Conservation (phyloP, 129 eudicot species). For the Solidago caesia region DNA sequence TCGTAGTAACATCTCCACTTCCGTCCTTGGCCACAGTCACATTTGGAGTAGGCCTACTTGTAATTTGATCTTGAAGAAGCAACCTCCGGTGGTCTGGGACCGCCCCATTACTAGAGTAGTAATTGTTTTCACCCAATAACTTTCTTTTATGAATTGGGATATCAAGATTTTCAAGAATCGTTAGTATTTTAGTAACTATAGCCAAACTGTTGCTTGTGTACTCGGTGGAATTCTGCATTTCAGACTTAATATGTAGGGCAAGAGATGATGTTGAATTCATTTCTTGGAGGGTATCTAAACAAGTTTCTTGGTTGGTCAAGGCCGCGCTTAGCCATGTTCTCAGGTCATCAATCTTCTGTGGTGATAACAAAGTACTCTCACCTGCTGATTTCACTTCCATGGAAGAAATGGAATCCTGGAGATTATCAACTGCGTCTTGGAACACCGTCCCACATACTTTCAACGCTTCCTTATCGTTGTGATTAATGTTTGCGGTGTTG, state of each 20-base stretch:
- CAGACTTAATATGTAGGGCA: conserved; percentile 13
- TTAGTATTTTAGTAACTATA: conserved; percentile 47
- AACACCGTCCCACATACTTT: conserved; percentile 47
- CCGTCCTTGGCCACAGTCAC: conserved; percentile 80
- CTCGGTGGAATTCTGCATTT: conserved; percentile 53
- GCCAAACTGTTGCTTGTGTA: conserved; percentile 74
- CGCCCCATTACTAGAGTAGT: conserved; percentile 49
- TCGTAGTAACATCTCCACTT: conserved; percentile 50
- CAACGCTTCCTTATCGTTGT: conserved; percentile 35
- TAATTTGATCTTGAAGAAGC: conserved; percentile 37
- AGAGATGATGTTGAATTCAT: conserved; percentile 41
- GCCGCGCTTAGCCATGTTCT: conserved; percentile 72
- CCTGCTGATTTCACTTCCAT: conserved; percentile 26
- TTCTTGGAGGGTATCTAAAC: conserved; percentile 61
- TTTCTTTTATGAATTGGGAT: conserved; percentile 49
- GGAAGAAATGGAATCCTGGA: conserved; percentile 46
- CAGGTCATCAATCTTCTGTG: conserved; percentile 36
- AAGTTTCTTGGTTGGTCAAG: conserved; percentile 72
- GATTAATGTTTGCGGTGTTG: background rate
- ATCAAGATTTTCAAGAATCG: conserved; percentile 34
- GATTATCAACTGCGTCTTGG: conserved; percentile 49
- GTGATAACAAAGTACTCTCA: conserved; percentile 8
- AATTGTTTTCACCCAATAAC: conserved; percentile 30
- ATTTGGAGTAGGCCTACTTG: conserved; percentile 29
- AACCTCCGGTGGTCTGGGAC: conserved; percentile 46